Base-by-base conservation (phyloP, 1,284 basidiomycete genomes). In the Ustilago sp. region DNA sequence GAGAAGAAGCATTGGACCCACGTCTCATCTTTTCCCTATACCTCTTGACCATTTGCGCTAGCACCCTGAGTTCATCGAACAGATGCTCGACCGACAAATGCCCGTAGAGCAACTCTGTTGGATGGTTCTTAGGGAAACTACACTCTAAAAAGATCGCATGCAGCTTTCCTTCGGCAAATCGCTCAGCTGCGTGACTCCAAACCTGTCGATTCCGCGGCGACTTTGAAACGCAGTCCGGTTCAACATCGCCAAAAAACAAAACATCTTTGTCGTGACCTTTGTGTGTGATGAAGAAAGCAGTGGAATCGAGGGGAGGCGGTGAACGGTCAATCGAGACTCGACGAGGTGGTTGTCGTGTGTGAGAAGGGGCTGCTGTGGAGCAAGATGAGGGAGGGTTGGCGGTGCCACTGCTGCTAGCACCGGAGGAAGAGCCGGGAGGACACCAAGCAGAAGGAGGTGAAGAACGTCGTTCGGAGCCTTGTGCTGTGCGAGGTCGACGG, bases 161-260 rank as follows among this genome's bases (percentile, higher is more conserved):
- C 28, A 85, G 66, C 58, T 75, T 79, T 12, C 77, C 75, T 15
- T 79, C 67, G 15, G 74, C 80, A 43, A 81, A 80, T 4, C 76
- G 69, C 19, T 68, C 59, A 4, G 82, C 82, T 0, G 83, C 80
- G 32, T 80, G 72, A n/a, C 63, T 59, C 83, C 83, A 85, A 4
- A 85, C 75, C 15, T 62, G 63, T 17, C 63, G 53, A 48, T 85
- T 85, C 32, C 75, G 61, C n/a, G 73, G 79, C 11, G 61, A 61
- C 31, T 71, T 72, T 6, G 78, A 77, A 7, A 85, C 67, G 45
- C 74, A 70, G 59, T 85, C 83, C 2, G 83, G 82, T 58, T 85
- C 83, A 3, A 85, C 83, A 63, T 85, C 83, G 36, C 83, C 83
- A 55, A 85, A 78, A 67, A 85, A 84, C 52, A 85, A 74, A 19